Evolutionary conservation across 2,329 filamentous ascomycete genomes (phyloP).

Genomic region (Diaporthe capsici): DNA sequence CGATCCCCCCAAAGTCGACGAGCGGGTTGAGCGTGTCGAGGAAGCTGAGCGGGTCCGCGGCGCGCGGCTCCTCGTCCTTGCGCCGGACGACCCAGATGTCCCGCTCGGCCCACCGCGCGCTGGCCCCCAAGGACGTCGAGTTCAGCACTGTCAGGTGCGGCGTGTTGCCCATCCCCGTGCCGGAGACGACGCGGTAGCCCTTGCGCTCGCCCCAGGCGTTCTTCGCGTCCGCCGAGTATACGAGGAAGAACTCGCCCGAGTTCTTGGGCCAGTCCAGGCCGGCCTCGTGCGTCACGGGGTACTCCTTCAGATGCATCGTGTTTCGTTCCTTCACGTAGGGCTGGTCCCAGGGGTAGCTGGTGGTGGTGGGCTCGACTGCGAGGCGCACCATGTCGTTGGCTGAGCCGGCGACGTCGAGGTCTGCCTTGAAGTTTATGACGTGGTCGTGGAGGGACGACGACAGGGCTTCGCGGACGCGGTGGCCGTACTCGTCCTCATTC

Average conservation of each 20-base stretch:
- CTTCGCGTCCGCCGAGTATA: conserved; percentile 49
- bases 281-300: conserved; percentile 33
- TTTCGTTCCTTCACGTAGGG: conserved; percentile 37
- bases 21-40: conserved; percentile 54
- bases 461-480: conserved; percentile 52
- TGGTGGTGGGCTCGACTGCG: conserved; percentile 51
- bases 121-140: conserved; percentile 52
- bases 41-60: conserved; percentile 54
- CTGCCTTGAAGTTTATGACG: conserved; percentile 56
- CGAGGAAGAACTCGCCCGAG: conserved; percentile 56
- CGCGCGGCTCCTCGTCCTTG: conserved; percentile 59
- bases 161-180: conserved; percentile 47
- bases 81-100: conserved; percentile 58
- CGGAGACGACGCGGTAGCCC: conserved; percentile 58
- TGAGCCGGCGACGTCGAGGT: conserved; percentile 54
- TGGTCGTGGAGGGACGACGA: conserved; percentile 56
- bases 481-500: conserved; percentile 52
- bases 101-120: conserved; percentile 41
- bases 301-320: conserved; percentile 41
- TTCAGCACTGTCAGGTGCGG: conserved; percentile 46
- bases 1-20: conserved; percentile 57
- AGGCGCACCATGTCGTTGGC: conserved; percentile 52
- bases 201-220: conserved; percentile 58
- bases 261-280: conserved; percentile 49
- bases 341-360: conserved; percentile 41